Evolutionary conservation across 208 protist genomes (phyloP).

Genomic region (Acanthamoeba lenticulata): DNA sequence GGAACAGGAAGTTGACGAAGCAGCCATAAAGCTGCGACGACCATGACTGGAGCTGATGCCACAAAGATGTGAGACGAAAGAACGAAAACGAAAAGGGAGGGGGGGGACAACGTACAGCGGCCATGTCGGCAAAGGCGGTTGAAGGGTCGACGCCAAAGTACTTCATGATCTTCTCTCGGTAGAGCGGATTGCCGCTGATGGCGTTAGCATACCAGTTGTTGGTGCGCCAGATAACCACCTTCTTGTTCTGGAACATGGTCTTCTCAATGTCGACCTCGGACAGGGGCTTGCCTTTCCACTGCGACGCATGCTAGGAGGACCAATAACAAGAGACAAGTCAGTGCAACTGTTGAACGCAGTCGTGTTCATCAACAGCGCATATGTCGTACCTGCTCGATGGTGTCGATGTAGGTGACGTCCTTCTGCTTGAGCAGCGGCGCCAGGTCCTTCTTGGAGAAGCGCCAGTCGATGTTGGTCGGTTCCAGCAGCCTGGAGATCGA

Average conservation of each 20-base stretch:
- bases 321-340: neutral
- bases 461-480: constrained; percentile 27
- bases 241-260: neutral
- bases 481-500: neutral
- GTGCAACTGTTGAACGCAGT: neutral
- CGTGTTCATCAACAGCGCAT: neutral
- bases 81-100: neutral
- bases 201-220: constrained; percentile 23
- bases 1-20: constrained; percentile 23
- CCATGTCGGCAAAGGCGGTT: neutral
- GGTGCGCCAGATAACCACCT: neutral
- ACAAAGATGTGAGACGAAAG: neutral
- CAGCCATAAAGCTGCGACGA: neutral
- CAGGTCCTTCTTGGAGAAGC: neutral
- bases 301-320: neutral
- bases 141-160: neutral
- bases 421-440: neutral
- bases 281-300: neutral
- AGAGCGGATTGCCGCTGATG: neutral
- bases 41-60: neutral
- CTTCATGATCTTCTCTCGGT: neutral
- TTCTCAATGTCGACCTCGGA: neutral
- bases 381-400: neutral
- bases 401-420: neutral
- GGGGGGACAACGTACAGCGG: neutral